Evolutionary conservation across 805 yeast species (phyloP).

Genomic region (Yamadazyma kitorensis): DNA sequence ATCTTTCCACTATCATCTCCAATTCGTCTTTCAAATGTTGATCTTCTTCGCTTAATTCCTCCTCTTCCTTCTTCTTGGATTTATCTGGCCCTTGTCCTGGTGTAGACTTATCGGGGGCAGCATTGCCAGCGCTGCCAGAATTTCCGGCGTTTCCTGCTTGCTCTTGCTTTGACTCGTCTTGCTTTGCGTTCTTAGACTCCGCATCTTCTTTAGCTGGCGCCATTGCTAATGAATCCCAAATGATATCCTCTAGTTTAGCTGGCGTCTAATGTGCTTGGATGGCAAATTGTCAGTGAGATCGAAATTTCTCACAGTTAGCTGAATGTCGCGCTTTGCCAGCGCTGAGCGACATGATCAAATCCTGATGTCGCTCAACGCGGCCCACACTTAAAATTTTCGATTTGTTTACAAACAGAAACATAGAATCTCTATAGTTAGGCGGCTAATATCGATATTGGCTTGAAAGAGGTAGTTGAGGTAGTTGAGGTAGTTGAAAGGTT

Average conservation of each 20-base stretch:
- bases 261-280: constrained; percentile 5
- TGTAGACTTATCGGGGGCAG: background rate
- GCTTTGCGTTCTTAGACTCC: constrained; percentile 15
- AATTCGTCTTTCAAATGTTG: constrained; percentile 81
- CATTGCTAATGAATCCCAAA: constrained; percentile 18
- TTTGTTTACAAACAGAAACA: no score
- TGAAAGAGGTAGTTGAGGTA: no score
- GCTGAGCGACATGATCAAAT: no score
- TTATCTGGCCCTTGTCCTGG: constrained; percentile 1
- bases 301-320: no score
- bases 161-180: constrained; percentile 20
- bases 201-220: constrained; percentile 32
- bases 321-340: no score
- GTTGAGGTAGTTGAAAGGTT: no score
- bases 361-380: no score
- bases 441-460: no score
- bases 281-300: constrained; percentile 8
- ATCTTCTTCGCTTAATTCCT: constrained; percentile 92
- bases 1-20: constrained; percentile 80
- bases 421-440: no score
- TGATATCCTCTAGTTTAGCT: background rate
- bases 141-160: constrained; percentile 1
- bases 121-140: no score
- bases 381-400: no score
- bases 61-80: constrained; percentile 41